Evolutionary conservation across 106 monocot species (phyloP), one percentile per base, ranked within the genome.

Genomic region (Alisma plantagoaquatica): DNA sequence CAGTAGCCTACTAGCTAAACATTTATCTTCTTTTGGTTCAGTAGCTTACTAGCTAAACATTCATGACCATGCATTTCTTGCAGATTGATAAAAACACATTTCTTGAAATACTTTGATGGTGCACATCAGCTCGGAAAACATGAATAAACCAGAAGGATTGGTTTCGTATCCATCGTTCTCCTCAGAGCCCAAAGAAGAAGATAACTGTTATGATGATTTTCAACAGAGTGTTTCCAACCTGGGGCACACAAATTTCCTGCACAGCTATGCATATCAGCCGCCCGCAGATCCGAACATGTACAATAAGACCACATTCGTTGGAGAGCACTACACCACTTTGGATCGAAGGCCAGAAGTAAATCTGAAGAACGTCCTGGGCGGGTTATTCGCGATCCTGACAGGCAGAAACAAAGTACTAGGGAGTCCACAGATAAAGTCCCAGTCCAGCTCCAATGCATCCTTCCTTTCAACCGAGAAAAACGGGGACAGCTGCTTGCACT

Each of bases 281-380:
- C 29, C 60, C n/a, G 22, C 8, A 27, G 66, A 68, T 9, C 38
- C 65, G 9, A 44, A 74, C 19, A 64, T 62, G 45, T 23, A 57
- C 52, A 63, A 49, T 56, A 78, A 46, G 29, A 68, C 66, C 45
- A 70, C 57, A 59, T 62, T 53, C 4, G 41, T 23, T 11, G 66
- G 65, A 3, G 64, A 78, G 28, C 43, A 18, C 29, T 33, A 42
- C 45, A 18, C 22, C 9, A 47, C 42, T 25, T 31, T 2, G 12
- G 2, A 3, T 26, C 15, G 41, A 14, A 65, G 35, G 6, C 65
- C 74, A 54, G 82, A 86, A 62, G 80, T 96, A 49, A 96, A 84
- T 58, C 48, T 96, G 32, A 75, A 73, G 60, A 88, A 77, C 63
- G 75, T 88, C 22, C 33, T 96, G 16, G 25, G 64, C 38, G 94